Percentiles rank a stretch among this genome's conserved stretches.
Conservation (phyloP, 169 alveolate species). For the Toxoplasma gondii region DNA sequence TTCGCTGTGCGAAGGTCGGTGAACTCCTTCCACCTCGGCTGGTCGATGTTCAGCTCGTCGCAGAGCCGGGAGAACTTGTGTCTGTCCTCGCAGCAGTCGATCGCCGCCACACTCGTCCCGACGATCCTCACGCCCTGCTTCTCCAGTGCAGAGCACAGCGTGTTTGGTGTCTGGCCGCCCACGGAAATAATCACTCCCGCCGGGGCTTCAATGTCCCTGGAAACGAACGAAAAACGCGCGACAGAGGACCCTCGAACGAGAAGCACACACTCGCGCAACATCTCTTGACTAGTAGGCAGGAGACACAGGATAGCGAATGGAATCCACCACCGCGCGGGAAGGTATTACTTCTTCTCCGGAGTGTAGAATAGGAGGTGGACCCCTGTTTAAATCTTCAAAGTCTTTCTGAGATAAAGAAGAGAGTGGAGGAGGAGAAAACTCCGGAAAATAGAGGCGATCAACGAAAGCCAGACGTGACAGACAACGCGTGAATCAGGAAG, state of each 20-base stretch:
- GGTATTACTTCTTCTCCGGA: no score
- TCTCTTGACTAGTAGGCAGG: background rate
- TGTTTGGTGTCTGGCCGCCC: conserved; percentile 92
- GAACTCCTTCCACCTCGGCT: conserved; percentile 90
- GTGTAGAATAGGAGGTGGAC: no score
- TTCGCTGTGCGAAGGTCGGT: conserved; percentile 77
- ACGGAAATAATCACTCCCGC: conserved; percentile 83
- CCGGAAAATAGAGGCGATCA: no score
- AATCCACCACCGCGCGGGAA: no score
- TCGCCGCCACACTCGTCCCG: conserved; percentile 86
- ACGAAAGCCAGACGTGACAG: no score
- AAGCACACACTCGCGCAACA: background rate
- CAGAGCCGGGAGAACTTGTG: conserved; percentile 85
- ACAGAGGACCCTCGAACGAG: background rate
- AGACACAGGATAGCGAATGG: background rate
- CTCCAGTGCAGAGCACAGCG: conserved; percentile 78
- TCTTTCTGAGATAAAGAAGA: no score
- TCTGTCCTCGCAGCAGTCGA: conserved; percentile 88
- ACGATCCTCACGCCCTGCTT: conserved; percentile 45
- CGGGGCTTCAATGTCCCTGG: conserved; percentile 78
- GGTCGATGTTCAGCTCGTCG: conserved; percentile 87
- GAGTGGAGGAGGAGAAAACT: no score
- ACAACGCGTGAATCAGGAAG: no score
- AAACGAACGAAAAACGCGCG: background rate
- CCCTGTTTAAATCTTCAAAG: no score